Conservation (phyloP, 2,329 filamentous ascomycete genomes). For the Sarocladium oryzae region DNA sequence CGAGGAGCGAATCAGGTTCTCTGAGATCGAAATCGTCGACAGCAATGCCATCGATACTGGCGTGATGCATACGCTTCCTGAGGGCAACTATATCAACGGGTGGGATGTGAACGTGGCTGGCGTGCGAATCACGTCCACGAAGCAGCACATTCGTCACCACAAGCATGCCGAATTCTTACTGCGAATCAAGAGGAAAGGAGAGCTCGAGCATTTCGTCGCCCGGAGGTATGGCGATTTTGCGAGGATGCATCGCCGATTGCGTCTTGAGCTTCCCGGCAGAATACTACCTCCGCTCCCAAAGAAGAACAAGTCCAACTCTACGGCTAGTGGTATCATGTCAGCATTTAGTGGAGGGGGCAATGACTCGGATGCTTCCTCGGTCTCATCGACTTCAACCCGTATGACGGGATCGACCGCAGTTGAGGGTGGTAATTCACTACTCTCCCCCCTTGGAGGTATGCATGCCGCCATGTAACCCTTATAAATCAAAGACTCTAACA, state of each 20-base stretch:
- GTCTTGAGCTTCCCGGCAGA: constrained; percentile 83
- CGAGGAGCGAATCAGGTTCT: constrained; percentile 93
- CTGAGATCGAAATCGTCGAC: constrained; percentile 94
- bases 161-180: constrained; percentile 92
- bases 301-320: constrained; percentile 81
- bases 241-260: constrained; percentile 70
- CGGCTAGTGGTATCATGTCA: constrained; percentile 51
- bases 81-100: constrained; percentile 87
- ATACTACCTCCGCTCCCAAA: constrained; percentile 78
- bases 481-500: neutral
- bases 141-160: constrained; percentile 82
- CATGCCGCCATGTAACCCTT: neutral
- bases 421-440: constrained; percentile 12
- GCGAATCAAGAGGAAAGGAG: constrained; percentile 71
- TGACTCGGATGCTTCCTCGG: constrained; percentile 71
- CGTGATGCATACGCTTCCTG: constrained; percentile 76
- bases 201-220: constrained; percentile 72
- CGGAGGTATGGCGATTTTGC: constrained; percentile 85
- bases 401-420: constrained; percentile 30
- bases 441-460: constrained; percentile 21
- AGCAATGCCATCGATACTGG: constrained; percentile 87
- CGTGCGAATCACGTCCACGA: constrained; percentile 72
- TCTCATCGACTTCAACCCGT: constrained; percentile 73
- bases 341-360: constrained; percentile 47
- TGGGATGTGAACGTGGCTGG: constrained; percentile 97